Percentiles rank a stretch among this genome's conserved stretches.
phyloP scores from a whole-genome alignment of 2,329 filamentous ascomycete genomes.

The Sporothrix dimorphospora region DNA sequence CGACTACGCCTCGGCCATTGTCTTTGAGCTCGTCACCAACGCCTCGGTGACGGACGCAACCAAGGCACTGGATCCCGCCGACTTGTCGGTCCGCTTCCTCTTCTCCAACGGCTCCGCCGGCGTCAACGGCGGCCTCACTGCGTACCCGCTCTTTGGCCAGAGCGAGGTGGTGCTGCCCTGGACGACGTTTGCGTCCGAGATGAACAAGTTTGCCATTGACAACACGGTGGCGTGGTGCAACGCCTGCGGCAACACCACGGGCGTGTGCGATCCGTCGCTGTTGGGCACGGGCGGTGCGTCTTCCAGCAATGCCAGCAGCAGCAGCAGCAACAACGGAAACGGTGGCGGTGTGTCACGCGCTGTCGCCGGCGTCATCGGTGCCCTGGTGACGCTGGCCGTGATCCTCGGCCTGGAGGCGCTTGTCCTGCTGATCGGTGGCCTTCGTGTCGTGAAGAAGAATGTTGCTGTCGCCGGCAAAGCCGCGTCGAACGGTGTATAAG shows the following conservation, averaged over 20 bases:
- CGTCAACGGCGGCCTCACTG: slow-evolving; percentile 51
- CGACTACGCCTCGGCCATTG: slow-evolving; percentile 83
- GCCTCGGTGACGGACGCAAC: slow-evolving; percentile 52
- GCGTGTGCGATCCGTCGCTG: slow-evolving; percentile 58
- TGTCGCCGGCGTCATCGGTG: slow-evolving; percentile 82
- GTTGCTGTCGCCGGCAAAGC: slow-evolving; percentile 31
- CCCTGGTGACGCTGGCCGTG: slow-evolving; percentile 62
- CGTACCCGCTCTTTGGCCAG: slow-evolving; percentile 65
- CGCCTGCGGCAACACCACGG: slow-evolving; percentile 73
- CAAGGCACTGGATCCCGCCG: slow-evolving; percentile 38
- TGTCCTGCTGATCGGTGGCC: slow-evolving; percentile 48
- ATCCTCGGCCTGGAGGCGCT: slow-evolving; percentile 51
- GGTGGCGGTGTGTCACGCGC: slow-evolving; percentile 64
- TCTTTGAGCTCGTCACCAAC: slow-evolving; percentile 71
- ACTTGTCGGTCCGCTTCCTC: slow-evolving; percentile 63
- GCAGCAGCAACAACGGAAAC: slow-evolving; percentile 34
- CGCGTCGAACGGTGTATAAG: slow-evolving; percentile 16
- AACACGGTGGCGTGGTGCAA: slow-evolving; percentile 71
- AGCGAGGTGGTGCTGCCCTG: slow-evolving; percentile 62
- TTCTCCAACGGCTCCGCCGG: slow-evolving; percentile 63
- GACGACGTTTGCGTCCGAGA: slow-evolving; percentile 65
- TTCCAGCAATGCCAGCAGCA: slow-evolving; percentile 26
- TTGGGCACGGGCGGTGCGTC: slow-evolving; percentile 37
- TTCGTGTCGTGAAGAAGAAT: slow-evolving; percentile 53
- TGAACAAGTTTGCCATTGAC: slow-evolving; percentile 69